These are phyloP conservation scores for Evansstolkia leycettana DNA, from an alignment of 495 filamentous ascomycete species.

Conservation along the genomic window DNA sequence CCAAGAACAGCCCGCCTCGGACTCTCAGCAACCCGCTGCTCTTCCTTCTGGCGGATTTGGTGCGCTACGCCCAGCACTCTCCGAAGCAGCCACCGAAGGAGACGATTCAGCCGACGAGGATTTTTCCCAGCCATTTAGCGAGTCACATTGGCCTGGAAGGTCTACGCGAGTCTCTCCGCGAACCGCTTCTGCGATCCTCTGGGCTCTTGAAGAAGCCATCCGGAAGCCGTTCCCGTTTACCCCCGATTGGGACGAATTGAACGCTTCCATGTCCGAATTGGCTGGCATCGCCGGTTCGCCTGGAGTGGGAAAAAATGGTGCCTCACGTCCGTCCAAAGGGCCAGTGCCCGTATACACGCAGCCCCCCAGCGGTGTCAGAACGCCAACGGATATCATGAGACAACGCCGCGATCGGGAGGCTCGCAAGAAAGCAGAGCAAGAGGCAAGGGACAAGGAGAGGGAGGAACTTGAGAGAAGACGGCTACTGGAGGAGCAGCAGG, in stretches of 20 bases:
- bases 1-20: constrained; percentile 18
- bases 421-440: constrained; percentile 47
- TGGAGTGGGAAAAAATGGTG: constrained; percentile 32
- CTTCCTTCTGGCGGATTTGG: constrained; percentile 12
- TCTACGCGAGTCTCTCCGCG: constrained; percentile 48
- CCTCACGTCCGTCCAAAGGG: constrained; percentile 30
- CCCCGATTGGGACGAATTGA: constrained; percentile 73
- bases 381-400: constrained; percentile 66
- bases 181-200: constrained; percentile 72
- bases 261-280: constrained; percentile 88
- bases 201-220: constrained; percentile 81
- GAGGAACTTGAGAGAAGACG: constrained; percentile 39
- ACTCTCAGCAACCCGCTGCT: constrained; percentile 12
- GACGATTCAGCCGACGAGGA: constrained; percentile 28
- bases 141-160: constrained; percentile 40
- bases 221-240: constrained; percentile 76
- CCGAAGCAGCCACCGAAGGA: constrained; percentile 27
- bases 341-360: constrained; percentile 34
- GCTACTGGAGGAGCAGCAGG: constrained; percentile 43
- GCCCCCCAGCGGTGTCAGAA: constrained; percentile 32
- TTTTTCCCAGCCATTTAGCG: constrained; percentile 18
- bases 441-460: constrained; percentile 31
- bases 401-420: constrained; percentile 58
- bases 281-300: constrained; percentile 38
- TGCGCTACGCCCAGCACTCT: constrained; percentile 21